Evolutionary conservation across 805 yeast species (phyloP), one percentile per base, ranked within the genome.

Genomic region (Zygotorulaspora florentina): DNA sequence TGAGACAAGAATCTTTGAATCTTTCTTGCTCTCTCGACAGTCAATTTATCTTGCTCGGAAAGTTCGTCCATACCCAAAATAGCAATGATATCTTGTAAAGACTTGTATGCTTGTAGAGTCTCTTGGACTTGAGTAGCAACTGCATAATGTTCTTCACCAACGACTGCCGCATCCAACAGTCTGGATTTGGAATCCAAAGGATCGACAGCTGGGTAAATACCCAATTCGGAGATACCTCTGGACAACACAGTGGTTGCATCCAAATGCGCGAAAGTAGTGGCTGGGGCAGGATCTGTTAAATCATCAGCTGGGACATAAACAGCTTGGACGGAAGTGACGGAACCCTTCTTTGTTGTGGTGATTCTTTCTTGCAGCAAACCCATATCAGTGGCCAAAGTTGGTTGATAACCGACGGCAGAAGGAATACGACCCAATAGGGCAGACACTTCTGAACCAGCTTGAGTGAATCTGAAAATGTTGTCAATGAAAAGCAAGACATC

Each of bases 161-260:
- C 96, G 69, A 93, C 93, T 57, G 96, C 68, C 68, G 84, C 96
- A 73, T 93, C 99, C 72, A 93, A 85, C 73, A 93, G 85, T 84
- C 99, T 89, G 54, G 98, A 93, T 78, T 86, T 91, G 70, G 99
- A 93, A 79, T 91, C 99, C 74, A 93, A 86, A 70, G 99, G 99
- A 79, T 93, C 99, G 81, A 93, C 99, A 71, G 99, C 99, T 72
- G 99, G 99, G 89, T 93, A 93, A 74, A 93, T 93, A 90, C 98
- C 98, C 76, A 93, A 83, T 81, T 93, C 99, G 54, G 99, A 93
- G 71, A 93, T 93, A 83, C 96, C 90, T 83, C 99, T 89, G 66
- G 98, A 90, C 82, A 93, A 87, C 75, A 93, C 99, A 69, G 99
- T 91, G 73, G 99, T 91, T 71, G 99, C 99, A 74, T 91, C 99